Percentiles rank a stretch among this genome's conserved stretches.
Evolutionary conservation across 2,329 filamentous ascomycete genomes (phyloP).

Genomic region (Pyrenochaeta sp.): DNA sequence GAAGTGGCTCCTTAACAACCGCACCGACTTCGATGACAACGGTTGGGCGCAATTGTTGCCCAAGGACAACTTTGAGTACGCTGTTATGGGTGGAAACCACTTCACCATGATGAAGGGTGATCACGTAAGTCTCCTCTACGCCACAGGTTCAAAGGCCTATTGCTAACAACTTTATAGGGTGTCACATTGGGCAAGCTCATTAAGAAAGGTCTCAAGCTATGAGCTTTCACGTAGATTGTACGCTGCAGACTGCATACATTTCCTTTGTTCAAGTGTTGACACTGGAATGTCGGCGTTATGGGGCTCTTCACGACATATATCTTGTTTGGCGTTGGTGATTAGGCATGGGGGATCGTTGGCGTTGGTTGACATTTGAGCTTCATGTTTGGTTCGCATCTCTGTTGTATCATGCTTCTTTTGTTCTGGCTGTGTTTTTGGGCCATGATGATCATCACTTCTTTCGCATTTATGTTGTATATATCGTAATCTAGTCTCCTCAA

Average conservation of each 20-base stretch:
- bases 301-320: constrained; percentile 13
- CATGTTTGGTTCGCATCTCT: constrained; percentile 3
- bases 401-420: background rate
- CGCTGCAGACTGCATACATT: constrained; percentile 38
- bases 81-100: constrained; percentile 76
- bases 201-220: constrained; percentile 52
- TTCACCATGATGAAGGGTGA: constrained; percentile 79
- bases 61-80: constrained; percentile 67
- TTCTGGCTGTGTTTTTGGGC: constrained; percentile 9
- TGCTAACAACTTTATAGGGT: constrained; percentile 45
- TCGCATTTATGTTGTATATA: constrained; percentile 7
- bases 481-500: constrained; percentile 17
- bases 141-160: background rate
- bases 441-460: constrained; percentile 10
- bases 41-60: constrained; percentile 74
- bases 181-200: constrained; percentile 55
- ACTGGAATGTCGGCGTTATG: constrained; percentile 41
- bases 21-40: constrained; percentile 75
- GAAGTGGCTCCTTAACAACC: constrained; percentile 76
- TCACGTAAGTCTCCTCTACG: constrained; percentile 48
- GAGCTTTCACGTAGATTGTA: constrained; percentile 27
- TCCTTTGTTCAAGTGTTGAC: constrained; percentile 47
- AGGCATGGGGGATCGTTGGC: constrained; percentile 3
- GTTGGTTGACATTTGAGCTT: constrained; percentile 13
- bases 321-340: constrained; percentile 15